Conservation (phyloP, 768 basidiomycete species). For the Leccinum variicolor region DNA sequence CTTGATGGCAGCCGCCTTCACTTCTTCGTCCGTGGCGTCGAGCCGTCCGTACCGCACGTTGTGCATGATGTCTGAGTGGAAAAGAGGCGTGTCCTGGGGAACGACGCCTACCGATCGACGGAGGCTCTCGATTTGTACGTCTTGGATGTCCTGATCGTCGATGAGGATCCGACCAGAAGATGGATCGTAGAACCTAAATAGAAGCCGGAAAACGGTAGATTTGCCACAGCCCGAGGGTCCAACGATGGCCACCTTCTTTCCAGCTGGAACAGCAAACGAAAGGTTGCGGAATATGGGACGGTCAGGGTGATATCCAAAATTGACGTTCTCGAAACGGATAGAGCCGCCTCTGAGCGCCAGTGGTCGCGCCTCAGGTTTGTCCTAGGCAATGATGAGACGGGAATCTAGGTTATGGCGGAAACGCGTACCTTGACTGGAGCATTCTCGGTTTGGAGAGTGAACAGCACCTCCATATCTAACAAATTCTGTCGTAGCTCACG, state of each 20-base stretch:
- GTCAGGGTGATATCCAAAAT: slow-evolving; percentile 87
- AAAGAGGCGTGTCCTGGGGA: slow-evolving; percentile 96
- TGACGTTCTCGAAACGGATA: slow-evolving; percentile 90
- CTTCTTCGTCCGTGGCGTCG: slow-evolving; percentile 86
- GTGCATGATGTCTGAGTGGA: slow-evolving; percentile 93
- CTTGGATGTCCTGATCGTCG: slow-evolving; percentile 83
- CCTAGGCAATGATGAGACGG: slow-evolving; percentile 40
- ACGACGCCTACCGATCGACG: slow-evolving; percentile 85
- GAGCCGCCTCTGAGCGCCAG: slow-evolving; percentile 75
- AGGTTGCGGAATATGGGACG: slow-evolving; percentile 89
- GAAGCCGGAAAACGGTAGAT: slow-evolving; percentile 90
- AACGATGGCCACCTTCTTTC: slow-evolving; percentile 95
- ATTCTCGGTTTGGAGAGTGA: slow-evolving; percentile 84
- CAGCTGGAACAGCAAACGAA: slow-evolving; percentile 89
- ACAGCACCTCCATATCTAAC: slow-evolving; percentile 95
- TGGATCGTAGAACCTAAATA: slow-evolving; percentile 94
- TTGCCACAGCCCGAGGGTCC: slow-evolving; percentile 98
- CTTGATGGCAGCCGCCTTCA: slow-evolving; percentile 74
- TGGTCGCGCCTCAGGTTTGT: slow-evolving; percentile 63
- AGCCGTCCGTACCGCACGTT: slow-evolving; percentile 92
- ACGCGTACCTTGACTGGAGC: slow-evolving; percentile 55
- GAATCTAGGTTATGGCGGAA: background rate
- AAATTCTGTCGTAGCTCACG: slow-evolving; percentile 95
- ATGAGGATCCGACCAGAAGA: slow-evolving; percentile 74
- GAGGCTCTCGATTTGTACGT: slow-evolving; percentile 68